Evolutionary conservation across 305 asterid species (phyloP).

Genomic region (Fraxinus sp.): DNA sequence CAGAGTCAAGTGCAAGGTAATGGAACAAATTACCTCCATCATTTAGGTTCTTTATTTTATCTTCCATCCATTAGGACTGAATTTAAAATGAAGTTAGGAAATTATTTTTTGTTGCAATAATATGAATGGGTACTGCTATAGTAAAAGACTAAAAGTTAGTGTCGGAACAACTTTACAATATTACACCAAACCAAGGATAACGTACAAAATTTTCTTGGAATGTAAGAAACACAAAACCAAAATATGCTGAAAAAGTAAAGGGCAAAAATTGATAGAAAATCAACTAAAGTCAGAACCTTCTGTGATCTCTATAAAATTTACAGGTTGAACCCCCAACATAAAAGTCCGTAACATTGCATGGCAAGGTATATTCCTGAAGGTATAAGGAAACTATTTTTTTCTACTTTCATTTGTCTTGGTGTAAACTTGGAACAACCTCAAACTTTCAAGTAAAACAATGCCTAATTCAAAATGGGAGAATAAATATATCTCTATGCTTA

Average conservation of each 20-base stretch:
- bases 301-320: neutral
- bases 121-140: neutral
- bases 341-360: neutral
- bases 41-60: neutral
- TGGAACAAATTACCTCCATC: neutral
- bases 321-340: neutral
- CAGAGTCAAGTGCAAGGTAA: neutral
- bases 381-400: neutral
- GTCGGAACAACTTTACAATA: neutral
- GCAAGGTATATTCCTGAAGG: neutral
- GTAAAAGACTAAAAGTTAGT: neutral
- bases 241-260: neutral
- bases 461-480: neutral
- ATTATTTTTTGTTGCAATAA: neutral
- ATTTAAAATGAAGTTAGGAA: neutral
- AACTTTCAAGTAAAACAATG: neutral
- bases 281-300: neutral
- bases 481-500: neutral
- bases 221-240: neutral
- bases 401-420: neutral
- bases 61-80: neutral
- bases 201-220: neutral
- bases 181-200: neutral
- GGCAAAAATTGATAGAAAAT: neutral
- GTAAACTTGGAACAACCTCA: neutral